Conservation (phyloP, 2,329 filamentous ascomycete genomes). For the Aspergillus viridinutans region DNA sequence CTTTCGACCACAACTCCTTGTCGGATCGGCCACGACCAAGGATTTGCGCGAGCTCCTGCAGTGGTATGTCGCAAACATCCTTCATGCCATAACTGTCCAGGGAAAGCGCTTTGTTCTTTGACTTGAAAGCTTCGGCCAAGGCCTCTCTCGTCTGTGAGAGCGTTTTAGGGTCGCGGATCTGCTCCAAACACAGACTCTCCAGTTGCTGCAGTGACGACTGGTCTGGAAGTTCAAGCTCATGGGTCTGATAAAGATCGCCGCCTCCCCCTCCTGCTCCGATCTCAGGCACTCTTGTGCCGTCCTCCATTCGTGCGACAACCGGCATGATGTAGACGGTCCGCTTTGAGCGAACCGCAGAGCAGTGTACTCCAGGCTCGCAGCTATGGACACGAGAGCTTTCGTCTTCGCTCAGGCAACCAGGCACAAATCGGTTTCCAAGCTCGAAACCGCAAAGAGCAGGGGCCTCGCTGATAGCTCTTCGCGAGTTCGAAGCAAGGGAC, state of each 20-base stretch:
- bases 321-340: constrained; percentile 72
- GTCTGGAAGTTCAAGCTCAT: constrained; percentile 60
- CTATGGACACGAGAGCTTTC: constrained; percentile 69
- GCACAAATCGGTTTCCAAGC: constrained; percentile 65
- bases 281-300: constrained; percentile 65
- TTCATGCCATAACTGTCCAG: constrained; percentile 37
- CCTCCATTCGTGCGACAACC: constrained; percentile 59
- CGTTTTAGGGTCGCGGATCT: constrained; percentile 26
- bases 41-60: constrained; percentile 32
- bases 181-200: constrained; percentile 47
- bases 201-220: constrained; percentile 49
- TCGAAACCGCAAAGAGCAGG: constrained; percentile 67
- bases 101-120: constrained; percentile 31
- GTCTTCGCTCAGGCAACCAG: constrained; percentile 68
- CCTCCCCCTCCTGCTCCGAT: constrained; percentile 74
- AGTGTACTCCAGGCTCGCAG: constrained; percentile 66
- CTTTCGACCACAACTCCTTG: constrained; percentile 1
- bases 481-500: constrained; percentile 50
- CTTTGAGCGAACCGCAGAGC: constrained; percentile 39
- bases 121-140: constrained; percentile 29
- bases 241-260: constrained; percentile 65
- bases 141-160: constrained; percentile 27
- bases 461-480: constrained; percentile 53
- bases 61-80: constrained; percentile 33
- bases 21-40: constrained; percentile 22